Evolutionary conservation across 148 eudicot genomes (phyloP).

Genomic region (Suaeda aralocaspica): DNA sequence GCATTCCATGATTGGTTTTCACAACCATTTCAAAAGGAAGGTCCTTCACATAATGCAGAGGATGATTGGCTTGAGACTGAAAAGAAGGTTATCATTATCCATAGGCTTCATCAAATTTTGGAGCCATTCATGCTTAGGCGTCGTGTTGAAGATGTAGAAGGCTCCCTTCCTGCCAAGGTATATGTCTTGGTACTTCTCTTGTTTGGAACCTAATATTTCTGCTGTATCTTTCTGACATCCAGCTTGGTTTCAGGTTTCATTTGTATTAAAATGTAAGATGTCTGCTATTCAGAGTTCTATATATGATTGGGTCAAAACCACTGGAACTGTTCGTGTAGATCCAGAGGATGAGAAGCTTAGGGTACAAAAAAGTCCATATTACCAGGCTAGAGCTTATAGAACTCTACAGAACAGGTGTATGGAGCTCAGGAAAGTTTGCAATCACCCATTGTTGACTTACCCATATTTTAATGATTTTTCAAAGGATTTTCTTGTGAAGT

Average conservation of each 20-base stretch:
- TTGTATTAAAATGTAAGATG: constrained; percentile 89
- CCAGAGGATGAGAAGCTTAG: constrained; percentile 88
- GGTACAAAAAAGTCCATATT: constrained; percentile 58
- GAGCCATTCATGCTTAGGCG: constrained; percentile 99
- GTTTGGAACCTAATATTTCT: neutral
- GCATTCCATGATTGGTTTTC: constrained; percentile 99
- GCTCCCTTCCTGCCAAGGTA: constrained; percentile 99
- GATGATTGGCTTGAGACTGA: constrained; percentile 99
- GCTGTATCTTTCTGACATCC: constrained; percentile 28
- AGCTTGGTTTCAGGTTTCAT: constrained; percentile 61
- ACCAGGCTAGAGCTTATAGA: constrained; percentile 66
- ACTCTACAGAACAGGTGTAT: constrained; percentile 84
- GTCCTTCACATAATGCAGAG: constrained; percentile 63
- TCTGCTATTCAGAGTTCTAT: constrained; percentile 84
- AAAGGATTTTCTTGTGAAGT: constrained; percentile 85
- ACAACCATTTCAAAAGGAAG: constrained; percentile 93
- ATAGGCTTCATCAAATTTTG: constrained; percentile 92
- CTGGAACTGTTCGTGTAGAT: constrained; percentile 92
- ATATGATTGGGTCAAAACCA: constrained; percentile 94
- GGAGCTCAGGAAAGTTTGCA: constrained; percentile 95
- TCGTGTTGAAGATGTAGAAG: constrained; percentile 99
- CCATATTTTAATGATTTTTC: constrained; percentile 82
- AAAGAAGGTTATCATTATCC: constrained; percentile 94
- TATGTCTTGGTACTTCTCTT: constrained; percentile 2
- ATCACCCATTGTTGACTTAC: constrained; percentile 91